A percentile compares a stretch with the other conserved stretches of the same genome.
Evolutionary conservation across 2,329 filamentous ascomycete genomes (phyloP).

Genomic region (Stromatinia cepivora): DNA sequence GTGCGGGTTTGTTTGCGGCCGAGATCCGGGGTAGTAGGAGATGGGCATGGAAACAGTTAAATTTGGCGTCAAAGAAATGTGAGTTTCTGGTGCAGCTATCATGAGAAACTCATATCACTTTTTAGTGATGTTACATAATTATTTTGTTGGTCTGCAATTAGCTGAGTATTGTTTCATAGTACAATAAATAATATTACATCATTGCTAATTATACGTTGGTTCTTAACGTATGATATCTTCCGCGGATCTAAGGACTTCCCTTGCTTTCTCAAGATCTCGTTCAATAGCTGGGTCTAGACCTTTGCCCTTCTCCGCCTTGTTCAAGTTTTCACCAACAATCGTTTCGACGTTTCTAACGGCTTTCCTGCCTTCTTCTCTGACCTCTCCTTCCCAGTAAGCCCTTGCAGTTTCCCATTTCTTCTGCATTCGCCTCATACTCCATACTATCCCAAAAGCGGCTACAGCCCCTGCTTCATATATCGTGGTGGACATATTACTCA

Average conservation of each 20-base stretch:
- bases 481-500: conserved; percentile 54
- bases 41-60: background rate
- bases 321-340: conserved; percentile 45
- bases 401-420: conserved; percentile 62
- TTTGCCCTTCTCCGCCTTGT: conserved; percentile 19
- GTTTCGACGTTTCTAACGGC: conserved; percentile 58
- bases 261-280: conserved; percentile 18
- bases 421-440: conserved; percentile 60
- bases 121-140: background rate
- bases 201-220: conserved; percentile 15
- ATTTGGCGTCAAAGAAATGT: too few relatives aligned
- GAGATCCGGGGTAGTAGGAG: too few relatives aligned
- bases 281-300: conserved; percentile 13
- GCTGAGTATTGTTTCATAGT: conserved; percentile 20
- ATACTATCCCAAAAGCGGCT: conserved; percentile 60
- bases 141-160: conserved; percentile 7
- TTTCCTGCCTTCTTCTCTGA: conserved; percentile 66
- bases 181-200: conserved; percentile 24
- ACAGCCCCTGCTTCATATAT: conserved; percentile 63
- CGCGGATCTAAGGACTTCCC: conserved; percentile 15
- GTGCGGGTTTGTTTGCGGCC: too few relatives aligned
- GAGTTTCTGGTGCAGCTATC: background rate
- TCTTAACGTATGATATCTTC: conserved; percentile 20
- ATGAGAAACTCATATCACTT: background rate
- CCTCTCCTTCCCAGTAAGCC: conserved; percentile 63